Conservation (phyloP, 106 monocot species). For the Narthecium ossifragum region DNA sequence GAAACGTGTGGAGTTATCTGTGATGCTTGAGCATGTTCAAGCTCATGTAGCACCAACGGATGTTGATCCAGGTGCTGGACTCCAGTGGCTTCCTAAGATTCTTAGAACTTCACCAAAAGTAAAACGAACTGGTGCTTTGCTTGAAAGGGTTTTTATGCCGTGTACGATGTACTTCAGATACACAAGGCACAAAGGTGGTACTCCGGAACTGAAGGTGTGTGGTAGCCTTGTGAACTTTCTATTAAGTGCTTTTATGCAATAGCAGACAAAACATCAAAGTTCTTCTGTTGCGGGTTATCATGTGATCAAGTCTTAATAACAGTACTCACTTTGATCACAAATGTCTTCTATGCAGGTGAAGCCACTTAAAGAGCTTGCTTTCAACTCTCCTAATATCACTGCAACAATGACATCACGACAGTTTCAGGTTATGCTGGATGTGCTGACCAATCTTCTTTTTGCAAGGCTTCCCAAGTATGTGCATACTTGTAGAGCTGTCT, state of each 20-base stretch:
- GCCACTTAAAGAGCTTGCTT: conserved; percentile 87
- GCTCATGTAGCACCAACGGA: conserved; percentile 99
- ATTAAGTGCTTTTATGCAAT: too few relatives aligned
- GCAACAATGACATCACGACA: conserved; percentile 99
- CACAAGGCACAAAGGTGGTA: conserved; percentile 91
- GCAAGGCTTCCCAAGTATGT: conserved; percentile 86
- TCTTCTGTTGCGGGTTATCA: too few relatives aligned
- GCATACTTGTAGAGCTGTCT: too few relatives aligned
- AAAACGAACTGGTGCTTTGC: conserved; percentile 93
- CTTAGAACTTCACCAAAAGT: conserved; percentile 74
- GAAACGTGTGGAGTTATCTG: conserved; percentile 77
- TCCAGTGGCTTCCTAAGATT: conserved; percentile 97
- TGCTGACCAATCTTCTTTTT: conserved; percentile 92
- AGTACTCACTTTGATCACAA: background rate
- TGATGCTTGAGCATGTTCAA: conserved; percentile 95
- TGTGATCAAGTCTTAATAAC: background rate
- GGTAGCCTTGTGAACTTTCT: too few relatives aligned
- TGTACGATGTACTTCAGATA: conserved; percentile 99
- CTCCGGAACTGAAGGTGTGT: conserved; percentile 86
- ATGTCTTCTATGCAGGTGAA: conserved; percentile 59
- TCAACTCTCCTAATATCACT: conserved; percentile 93
- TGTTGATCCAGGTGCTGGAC: conserved; percentile 98
- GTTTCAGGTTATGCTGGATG: conserved; percentile 97
- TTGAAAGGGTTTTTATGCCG: conserved; percentile 98
- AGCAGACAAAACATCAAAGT: too few relatives aligned